A percentile compares a stretch with the other conserved stretches of the same genome.
Conservation (phyloP, 768 basidiomycete genomes). For the Russula foetens region DNA sequence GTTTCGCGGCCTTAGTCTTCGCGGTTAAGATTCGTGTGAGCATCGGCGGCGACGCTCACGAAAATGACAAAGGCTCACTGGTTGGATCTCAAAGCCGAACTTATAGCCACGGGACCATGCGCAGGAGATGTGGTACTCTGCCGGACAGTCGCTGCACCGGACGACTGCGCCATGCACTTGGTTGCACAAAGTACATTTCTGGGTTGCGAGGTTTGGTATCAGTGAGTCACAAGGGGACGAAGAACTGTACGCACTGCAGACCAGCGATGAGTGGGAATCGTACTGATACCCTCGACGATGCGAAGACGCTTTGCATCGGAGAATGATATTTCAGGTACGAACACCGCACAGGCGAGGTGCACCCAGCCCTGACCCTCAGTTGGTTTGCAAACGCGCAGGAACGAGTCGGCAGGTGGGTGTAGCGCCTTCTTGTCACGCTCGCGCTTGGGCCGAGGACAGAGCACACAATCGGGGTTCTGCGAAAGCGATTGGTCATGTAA, state of each 20-base stretch:
- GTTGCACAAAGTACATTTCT: slow-evolving; percentile 75
- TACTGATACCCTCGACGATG: slow-evolving; percentile 80
- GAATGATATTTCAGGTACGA: slow-evolving; percentile 77
- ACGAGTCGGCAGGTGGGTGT: slow-evolving; percentile 49
- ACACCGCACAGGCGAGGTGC: slow-evolving; percentile 84
- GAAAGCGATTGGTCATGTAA: neutral
- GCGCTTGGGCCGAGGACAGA: slow-evolving; percentile 60
- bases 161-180: slow-evolving; percentile 70
- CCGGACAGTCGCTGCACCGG: slow-evolving; percentile 73
- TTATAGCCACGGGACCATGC: slow-evolving; percentile 79
- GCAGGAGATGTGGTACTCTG: slow-evolving; percentile 82
- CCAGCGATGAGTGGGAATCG: slow-evolving; percentile 66
- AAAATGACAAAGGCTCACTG: slow-evolving; percentile 39
- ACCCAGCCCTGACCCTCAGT: slow-evolving; percentile 93
- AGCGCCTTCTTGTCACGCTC: slow-evolving; percentile 40
- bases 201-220: slow-evolving; percentile 9
- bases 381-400: slow-evolving; percentile 72
- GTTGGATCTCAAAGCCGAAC: slow-evolving; percentile 90
- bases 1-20: slow-evolving; percentile 71
- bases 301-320: slow-evolving; percentile 66
- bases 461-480: slow-evolving; percentile 75
- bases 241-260: slow-evolving; percentile 43
- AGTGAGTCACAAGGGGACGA: slow-evolving; percentile 3
- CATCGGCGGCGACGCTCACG: neutral
- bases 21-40: neutral